phyloP scores from a whole-genome alignment of 306 rosid species.

The Dicorynia guianensis region DNA sequence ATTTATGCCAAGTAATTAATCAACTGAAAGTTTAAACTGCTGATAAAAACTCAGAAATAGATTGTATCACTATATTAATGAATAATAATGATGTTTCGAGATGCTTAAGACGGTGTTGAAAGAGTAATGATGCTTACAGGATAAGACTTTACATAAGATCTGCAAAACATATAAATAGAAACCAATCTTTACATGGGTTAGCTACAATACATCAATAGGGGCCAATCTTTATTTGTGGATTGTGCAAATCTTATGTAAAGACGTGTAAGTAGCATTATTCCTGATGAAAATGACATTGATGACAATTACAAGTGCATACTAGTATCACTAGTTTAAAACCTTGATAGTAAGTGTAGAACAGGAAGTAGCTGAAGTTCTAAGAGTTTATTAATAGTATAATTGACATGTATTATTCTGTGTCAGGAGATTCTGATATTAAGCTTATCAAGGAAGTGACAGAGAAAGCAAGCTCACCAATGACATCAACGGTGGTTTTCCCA shows the following conservation, averaged over 20 bases:
- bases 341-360: neutral
- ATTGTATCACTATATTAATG: neutral
- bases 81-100: neutral
- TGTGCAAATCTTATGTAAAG: too few species aligned
- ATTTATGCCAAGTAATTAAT: neutral
- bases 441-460: neutral
- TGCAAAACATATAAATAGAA: too few species aligned
- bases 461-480: conserved; percentile 52
- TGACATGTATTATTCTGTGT: neutral
- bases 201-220: too few species aligned
- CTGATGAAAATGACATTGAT: conserved; percentile 15
- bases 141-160: too few species aligned
- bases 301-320: conserved; percentile 31
- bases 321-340: conserved; percentile 14
- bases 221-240: too few species aligned
- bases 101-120: neutral
- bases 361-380: neutral
- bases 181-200: too few species aligned
- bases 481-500: conserved; percentile 64
- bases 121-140: too few species aligned
- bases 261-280: neutral
- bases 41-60: neutral
- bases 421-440: conserved; percentile 22
- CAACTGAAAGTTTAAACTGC: neutral
- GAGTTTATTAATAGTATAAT: conserved; percentile 1